phyloP scores from a whole-genome alignment of 352 stramenopile genomes.

The Globisporangium heterothallicum region DNA sequence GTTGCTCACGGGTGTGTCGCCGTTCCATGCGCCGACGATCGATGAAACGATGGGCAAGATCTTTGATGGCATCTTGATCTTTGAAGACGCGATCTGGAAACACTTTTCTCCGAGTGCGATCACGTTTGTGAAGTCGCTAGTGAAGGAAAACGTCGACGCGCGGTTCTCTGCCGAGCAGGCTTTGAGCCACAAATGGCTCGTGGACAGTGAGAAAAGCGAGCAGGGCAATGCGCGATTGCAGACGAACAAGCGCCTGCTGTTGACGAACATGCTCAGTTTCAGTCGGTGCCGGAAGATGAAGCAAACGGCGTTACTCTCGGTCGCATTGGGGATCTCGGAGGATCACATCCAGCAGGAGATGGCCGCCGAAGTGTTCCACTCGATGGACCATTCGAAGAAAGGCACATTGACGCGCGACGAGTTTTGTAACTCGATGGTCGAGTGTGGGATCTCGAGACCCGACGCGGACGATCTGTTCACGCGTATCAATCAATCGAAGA shows the following conservation, averaged over 20 bases:
- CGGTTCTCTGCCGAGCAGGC: slow-evolving; percentile 61
- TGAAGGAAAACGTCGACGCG: slow-evolving; percentile 65
- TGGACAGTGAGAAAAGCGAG: slow-evolving; percentile 15
- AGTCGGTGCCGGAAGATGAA: slow-evolving; percentile 72
- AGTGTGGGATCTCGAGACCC: slow-evolving; percentile 70
- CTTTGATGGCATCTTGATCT: slow-evolving; percentile 69
- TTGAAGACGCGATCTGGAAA: slow-evolving; percentile 63
- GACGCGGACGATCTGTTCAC: slow-evolving; percentile 76
- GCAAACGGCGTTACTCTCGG: slow-evolving; percentile 63
- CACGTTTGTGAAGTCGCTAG: slow-evolving; percentile 74
- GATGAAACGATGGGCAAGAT: slow-evolving; percentile 84
- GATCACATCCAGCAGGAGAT: slow-evolving; percentile 72
- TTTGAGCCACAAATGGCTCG: slow-evolving; percentile 64
- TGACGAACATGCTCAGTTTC: slow-evolving; percentile 79
- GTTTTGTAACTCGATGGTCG: slow-evolving; percentile 90
- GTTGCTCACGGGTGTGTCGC: slow-evolving; percentile 56
- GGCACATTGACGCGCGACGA: slow-evolving; percentile 89
- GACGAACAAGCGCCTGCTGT: slow-evolving; percentile 54
- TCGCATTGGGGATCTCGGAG: slow-evolving; percentile 67
- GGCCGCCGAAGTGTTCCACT: slow-evolving; percentile 80
- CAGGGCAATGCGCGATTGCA: slow-evolving; percentile 28
- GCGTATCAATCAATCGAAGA: slow-evolving; percentile 78
- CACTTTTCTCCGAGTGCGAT: slow-evolving; percentile 57
- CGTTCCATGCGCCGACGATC: slow-evolving; percentile 61
- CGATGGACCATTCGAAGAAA: slow-evolving; percentile 80